phyloP scores from a whole-genome alignment of 495 filamentous ascomycete species.

The Choiromyces venosus region DNA sequence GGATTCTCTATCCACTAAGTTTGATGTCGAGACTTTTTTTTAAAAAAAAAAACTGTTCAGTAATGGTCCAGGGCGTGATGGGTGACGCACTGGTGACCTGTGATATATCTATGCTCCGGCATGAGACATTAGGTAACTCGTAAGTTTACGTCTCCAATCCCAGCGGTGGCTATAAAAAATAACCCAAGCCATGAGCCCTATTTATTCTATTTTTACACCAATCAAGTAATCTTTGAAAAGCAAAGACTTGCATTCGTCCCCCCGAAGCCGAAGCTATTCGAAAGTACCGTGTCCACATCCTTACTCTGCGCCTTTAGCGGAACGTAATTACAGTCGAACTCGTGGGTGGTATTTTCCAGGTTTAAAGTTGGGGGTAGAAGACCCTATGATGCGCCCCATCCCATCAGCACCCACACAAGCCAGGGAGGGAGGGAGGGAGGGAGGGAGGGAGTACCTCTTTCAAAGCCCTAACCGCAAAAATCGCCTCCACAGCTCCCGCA shows the following conservation, averaged over 20 bases:
- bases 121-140: too few species aligned
- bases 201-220: too few species aligned
- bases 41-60: too few species aligned
- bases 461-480: conserved; percentile 76
- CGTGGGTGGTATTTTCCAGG: conserved; percentile 52
- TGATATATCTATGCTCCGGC: too few species aligned
- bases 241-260: conserved; percentile 91
- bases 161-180: too few species aligned
- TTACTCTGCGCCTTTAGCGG: conserved; percentile 63
- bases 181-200: too few species aligned
- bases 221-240: conserved; percentile 52
- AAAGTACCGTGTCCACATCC: conserved; percentile 67
- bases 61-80: too few species aligned
- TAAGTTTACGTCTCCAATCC: too few species aligned
- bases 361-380: conserved; percentile 84
- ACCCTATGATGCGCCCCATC: conserved; percentile 61
- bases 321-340: conserved; percentile 83
- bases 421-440: neutral
- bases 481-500: conserved; percentile 79
- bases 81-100: too few species aligned
- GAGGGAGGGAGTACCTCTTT: conserved; percentile 55
- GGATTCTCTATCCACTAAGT: too few species aligned
- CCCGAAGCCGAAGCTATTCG: conserved; percentile 97
- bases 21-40: too few species aligned
- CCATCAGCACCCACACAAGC: conserved; percentile 5